Conservation (phyloP, 2,329 filamentous ascomycete genomes). For the Aspergillus sp. region DNA sequence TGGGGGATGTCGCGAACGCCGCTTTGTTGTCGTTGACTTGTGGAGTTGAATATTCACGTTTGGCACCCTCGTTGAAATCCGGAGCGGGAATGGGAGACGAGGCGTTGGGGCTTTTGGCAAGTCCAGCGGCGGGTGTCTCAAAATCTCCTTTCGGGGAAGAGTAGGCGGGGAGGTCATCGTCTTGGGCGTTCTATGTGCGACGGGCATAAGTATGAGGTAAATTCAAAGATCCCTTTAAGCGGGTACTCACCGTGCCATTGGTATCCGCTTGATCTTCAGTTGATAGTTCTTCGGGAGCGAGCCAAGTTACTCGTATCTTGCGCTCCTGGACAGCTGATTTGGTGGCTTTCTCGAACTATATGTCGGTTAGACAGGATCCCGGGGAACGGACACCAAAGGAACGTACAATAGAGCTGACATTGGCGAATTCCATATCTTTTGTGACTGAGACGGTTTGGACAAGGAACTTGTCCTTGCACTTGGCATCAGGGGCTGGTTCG, state of each 20-base stretch:
- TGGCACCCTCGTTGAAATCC: constrained; percentile 35
- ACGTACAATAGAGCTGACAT: constrained; percentile 76
- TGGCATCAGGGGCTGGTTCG: constrained; percentile 79
- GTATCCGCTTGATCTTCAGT: constrained; percentile 25
- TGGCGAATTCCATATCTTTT: constrained; percentile 78
- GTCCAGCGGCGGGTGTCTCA: constrained; percentile 46
- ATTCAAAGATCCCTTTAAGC: not conserved
- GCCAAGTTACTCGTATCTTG: constrained; percentile 91
- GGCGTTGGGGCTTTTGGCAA: constrained; percentile 41
- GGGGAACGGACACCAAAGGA: constrained; percentile 1
- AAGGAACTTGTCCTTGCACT: constrained; percentile 96
- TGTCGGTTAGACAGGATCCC: constrained; percentile 6
- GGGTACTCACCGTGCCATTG: constrained; percentile 39
- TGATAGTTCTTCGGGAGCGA: constrained; percentile 59
- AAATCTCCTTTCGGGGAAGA: constrained; percentile 55
- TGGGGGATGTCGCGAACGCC: constrained; percentile 47
- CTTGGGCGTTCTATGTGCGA: constrained; percentile 26
- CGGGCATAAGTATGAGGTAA: constrained; percentile 9
- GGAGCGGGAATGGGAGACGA: constrained; percentile 36
- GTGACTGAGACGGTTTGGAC: constrained; percentile 88
- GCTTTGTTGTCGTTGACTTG: constrained; percentile 33
- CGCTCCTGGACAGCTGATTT: constrained; percentile 83
- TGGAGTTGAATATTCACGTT: constrained; percentile 42
- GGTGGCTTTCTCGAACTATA: constrained; percentile 71
- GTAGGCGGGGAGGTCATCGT: constrained; percentile 55